Percentiles rank a stretch among this genome's conserved stretches.
Evolutionary conservation across 176 grass and related monocot genomes (phyloP).

Genomic region (Eleusine coracana): DNA sequence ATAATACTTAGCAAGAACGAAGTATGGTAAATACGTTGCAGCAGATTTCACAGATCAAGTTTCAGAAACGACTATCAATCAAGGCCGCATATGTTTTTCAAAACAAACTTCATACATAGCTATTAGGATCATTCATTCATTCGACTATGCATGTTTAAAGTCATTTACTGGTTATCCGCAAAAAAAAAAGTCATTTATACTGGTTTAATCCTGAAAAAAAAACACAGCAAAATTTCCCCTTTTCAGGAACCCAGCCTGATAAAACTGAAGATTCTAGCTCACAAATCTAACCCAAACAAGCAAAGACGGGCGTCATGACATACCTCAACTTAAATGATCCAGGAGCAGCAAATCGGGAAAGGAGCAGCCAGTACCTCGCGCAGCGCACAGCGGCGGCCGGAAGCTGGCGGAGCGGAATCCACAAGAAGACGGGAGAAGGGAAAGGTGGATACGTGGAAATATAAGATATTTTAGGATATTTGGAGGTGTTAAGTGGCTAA

Average conservation of each 20-base stretch:
- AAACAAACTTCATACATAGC: neutral
- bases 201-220: neutral
- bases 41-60: neutral
- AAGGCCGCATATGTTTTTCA: neutral
- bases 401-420: constrained; percentile 12
- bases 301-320: neutral
- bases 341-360: neutral
- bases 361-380: constrained; percentile 5
- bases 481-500: constrained; percentile 42
- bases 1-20: neutral
- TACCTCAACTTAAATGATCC: neutral
- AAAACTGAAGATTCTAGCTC: neutral
- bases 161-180: neutral
- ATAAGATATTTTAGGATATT: constrained; percentile 11
- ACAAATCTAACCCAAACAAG: constrained; percentile 3
- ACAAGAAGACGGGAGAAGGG: neutral
- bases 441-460: constrained; percentile 11
- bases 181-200: neutral
- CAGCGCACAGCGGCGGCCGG: neutral
- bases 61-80: neutral
- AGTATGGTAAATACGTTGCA: neutral
- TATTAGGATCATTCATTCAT: neutral
- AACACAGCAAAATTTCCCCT: neutral
- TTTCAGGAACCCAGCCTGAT: neutral
- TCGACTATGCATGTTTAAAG: neutral